Base-by-base conservation (phyloP, 148 eudicot genomes). In the Bassia scoparia region DNA sequence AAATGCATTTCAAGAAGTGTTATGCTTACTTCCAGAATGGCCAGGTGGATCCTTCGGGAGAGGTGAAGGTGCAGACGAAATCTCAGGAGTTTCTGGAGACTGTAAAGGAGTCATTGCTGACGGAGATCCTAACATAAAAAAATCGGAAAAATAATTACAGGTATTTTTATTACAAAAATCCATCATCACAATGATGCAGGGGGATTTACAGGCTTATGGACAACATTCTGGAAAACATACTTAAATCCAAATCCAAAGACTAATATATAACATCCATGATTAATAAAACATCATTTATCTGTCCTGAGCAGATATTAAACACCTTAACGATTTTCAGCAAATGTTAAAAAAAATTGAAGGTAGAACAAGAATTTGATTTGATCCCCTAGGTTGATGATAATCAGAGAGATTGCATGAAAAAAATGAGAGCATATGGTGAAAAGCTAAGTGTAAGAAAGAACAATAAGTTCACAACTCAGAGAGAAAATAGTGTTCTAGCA, bases 381-480 rank as follows among this genome's bases (percentile, higher is more conserved):
- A 34, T 58, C 75, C 72, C 64, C 75, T 46, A 65, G 52, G 74
- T 61, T 61, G 61, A 44, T 70, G 67, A 65, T 78, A 53, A 60
- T 71, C 56, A 60, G 71, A 52, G 81, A 73, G 74, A 76, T 79
- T 34, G 87, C 67, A n/a, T 60, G 88, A 86, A 72, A 75, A n/a
- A 81, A 72, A 62, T 61, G 86, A 44, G 86, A 76, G 48, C 68
- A 49, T 72, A 68, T 60, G 85, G 64, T 59, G 79, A 58, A 75
- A 6, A 60, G 63, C 30, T 16, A 60, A 29, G 35, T 30, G 17
- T 23, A 15, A 1, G 63, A 60, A 35, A 15, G n/a, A 15, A 11
- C 43, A 61, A 16, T 26, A 26, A 56, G 12, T 0, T 56, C 26
- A 61, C 43, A 20, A 34, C 37, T 18, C n/a, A n/a, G n/a, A n/a